A percentile compares a stretch with the other conserved stretches of the same genome.
Conservation (phyloP, 495 filamentous ascomycete species). For the Penicillium steckii region DNA sequence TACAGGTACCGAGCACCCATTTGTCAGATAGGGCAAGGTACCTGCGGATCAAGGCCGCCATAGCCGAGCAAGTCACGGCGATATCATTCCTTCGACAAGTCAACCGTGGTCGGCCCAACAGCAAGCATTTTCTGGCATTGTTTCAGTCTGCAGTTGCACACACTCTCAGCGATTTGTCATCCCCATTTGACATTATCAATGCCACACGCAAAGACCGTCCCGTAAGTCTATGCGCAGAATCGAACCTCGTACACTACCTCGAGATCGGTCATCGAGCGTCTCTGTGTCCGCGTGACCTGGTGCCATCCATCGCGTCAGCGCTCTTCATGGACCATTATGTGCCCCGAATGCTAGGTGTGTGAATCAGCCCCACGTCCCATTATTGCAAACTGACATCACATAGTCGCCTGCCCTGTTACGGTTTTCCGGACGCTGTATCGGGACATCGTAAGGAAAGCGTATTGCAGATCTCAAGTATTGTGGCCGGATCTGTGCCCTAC, state of each 20-base stretch:
- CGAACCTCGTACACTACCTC: constrained; percentile 13
- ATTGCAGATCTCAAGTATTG: constrained; percentile 7
- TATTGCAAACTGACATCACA: constrained; percentile 1
- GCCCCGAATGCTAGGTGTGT: constrained; percentile 27
- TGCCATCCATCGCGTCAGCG: constrained; percentile 26
- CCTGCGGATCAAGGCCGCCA: not conserved
- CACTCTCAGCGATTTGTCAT: not conserved
- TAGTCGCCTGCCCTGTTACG: constrained; percentile 5
- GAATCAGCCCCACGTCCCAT: not conserved
- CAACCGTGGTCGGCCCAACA: constrained; percentile 4
- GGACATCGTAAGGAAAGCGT: constrained; percentile 3
- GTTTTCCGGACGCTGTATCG: constrained; percentile 24
- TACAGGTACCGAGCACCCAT: not conserved
- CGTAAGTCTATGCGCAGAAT: not conserved
- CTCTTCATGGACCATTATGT: constrained; percentile 33
- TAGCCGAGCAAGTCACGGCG: not conserved
- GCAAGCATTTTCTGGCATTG: constrained; percentile 4
- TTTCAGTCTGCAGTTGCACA: constrained; percentile 14
- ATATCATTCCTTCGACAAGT: not conserved
- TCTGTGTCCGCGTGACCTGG: constrained; percentile 7
- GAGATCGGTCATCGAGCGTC: constrained; percentile 7
- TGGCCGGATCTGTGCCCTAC: constrained; percentile 5
- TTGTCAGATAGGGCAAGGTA: not conserved
- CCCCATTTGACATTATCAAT: constrained; percentile 16
- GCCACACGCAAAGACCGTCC: constrained; percentile 8